Base-by-base conservation (phyloP, 306 rosid genomes). In the Medicago ruthenica region DNA sequence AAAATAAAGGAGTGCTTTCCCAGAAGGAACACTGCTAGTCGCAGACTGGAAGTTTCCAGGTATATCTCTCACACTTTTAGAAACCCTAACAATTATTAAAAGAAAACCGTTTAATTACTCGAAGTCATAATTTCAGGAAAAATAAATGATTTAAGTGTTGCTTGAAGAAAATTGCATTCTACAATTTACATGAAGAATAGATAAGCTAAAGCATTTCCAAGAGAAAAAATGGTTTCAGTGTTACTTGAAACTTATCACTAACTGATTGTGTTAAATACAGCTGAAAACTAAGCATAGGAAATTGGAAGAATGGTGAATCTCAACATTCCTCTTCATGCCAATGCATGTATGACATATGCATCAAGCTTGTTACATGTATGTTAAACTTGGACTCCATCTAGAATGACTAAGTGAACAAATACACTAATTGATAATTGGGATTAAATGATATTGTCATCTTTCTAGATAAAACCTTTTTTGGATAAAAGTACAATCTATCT, bases 1-100 rank as follows among this genome's bases (percentile, higher is more conserved):
- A n/a, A n/a, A n/a, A n/a, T n/a, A n/a, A n/a, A 93, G 74, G 41
- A 93, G 96, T 76, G 97, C 89, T 84, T 93, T 93, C 54, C 98
- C 98, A 0, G 98, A 93, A 64, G 98, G 98, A 62, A 93, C 77
- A 36, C 24, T 85, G 76, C 91, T 93, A 34, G 97, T 93, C 80
- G 97, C 97, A 47, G 93, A 24, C 81, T 91, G 96, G 73, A 93
- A 77, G 78, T 83, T 91, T 70, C 92, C 96, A 17, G 97, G 98
- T 42, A 93, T 77, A 66, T 93, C 98, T 91, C 97, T 93, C 80
- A 93, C 98, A 81, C 97, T 95, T 79, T 91, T 93, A 24, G 27
- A 3, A 24, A 24, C 27, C 1, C 27, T 24, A 24, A 24, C 27
- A 3, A 24, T 3, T 24, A 3, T 24, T 3, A 24, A 1, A 24